A percentile compares a stretch with the other conserved stretches of the same genome.
These are phyloP conservation scores for Pyracantha coccinea DNA, from an alignment of 331 rosid genomes.

Conservation along the genomic window DNA sequence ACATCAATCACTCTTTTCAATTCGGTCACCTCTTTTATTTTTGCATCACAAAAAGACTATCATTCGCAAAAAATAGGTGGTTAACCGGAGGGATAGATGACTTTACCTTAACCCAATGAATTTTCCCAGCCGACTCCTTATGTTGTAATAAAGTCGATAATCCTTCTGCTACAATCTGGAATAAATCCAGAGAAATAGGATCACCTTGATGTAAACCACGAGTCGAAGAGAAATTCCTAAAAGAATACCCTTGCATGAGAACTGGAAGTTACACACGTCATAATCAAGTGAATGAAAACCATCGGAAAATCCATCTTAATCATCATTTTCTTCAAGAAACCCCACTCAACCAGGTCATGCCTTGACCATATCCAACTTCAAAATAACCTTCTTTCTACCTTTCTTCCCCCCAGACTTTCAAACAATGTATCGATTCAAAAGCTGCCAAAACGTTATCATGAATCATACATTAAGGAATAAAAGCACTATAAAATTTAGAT, in stretches of 20 bases:
- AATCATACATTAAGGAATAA: not conserved
- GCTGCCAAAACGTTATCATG: not conserved
- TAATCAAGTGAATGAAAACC: not conserved
- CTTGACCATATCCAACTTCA: not conserved
- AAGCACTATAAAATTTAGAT: not conserved
- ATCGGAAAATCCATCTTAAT: not conserved
- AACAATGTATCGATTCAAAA: not conserved
- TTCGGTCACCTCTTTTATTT: rapidly evolving
- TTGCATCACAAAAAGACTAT: not conserved
- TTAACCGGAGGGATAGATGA: not conserved
- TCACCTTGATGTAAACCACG: not conserved
- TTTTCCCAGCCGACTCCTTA: rapidly evolving
- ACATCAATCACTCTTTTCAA: not conserved
- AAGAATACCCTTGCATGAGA: not conserved
- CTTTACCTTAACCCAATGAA: not conserved
- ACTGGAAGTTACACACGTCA: not conserved
- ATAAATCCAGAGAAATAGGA: not conserved
- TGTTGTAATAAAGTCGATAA: not conserved
- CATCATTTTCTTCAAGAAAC: not conserved
- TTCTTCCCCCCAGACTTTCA: not conserved
- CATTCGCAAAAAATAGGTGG: not conserved
- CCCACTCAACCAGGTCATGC: not conserved
- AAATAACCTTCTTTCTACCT: not conserved
- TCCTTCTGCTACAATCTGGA: not conserved
- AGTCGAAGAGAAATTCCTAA: not conserved